Base-by-base conservation (phyloP, 2,329 filamentous ascomycete genomes). In the Conoideocrella luteorostrata region DNA sequence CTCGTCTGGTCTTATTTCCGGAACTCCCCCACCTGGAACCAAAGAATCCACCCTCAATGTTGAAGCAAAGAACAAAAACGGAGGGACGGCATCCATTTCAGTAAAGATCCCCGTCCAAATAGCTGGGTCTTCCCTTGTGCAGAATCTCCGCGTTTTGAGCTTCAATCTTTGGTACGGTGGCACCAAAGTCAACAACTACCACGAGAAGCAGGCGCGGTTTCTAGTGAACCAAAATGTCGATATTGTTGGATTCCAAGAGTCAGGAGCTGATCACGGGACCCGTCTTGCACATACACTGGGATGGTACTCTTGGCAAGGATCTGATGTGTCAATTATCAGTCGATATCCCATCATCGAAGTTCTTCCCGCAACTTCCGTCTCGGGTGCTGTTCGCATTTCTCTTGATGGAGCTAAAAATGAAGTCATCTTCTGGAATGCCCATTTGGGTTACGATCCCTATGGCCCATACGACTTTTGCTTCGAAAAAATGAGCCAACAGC, bases 401-500 rank as follows among this genome's bases (percentile, higher is more conserved):
- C 53, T 68, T 10, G 62, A 64, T 43, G 57, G 55, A 4, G 39
- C 51, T 1, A 45, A 47, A 9, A 50, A 61, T 20, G 24, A 40
- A 20, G 48, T 66, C 42, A 60, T 61, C 48, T 48, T 67, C 29
- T 66, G 57, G 52, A 58, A 56, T 21, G 54, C 56, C 34, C 65
- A 68, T 40, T 44, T 67, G 11, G 63, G 58, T 3, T 62, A 60
- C 38, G 49, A 53, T 13, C 65, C 65, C 0, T 68, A 68, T 34
- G 65, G 65, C 0, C 65, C 65, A 3, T 68, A 68, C 45, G 65
- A 67, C 38, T 63, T 65, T 39, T 68, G 65, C 53, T 67, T 61
- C 38, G 51, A 60, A 24, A 50, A 57, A 13, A 61, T 60, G 55
- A 52, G 51, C 5, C 47, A 56, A 2, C 56, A 61, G 3, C 43